These are phyloP conservation scores for Amanita thiersii DNA, from an alignment of 768 basidiomycete genomes.

Conservation along the genomic window DNA sequence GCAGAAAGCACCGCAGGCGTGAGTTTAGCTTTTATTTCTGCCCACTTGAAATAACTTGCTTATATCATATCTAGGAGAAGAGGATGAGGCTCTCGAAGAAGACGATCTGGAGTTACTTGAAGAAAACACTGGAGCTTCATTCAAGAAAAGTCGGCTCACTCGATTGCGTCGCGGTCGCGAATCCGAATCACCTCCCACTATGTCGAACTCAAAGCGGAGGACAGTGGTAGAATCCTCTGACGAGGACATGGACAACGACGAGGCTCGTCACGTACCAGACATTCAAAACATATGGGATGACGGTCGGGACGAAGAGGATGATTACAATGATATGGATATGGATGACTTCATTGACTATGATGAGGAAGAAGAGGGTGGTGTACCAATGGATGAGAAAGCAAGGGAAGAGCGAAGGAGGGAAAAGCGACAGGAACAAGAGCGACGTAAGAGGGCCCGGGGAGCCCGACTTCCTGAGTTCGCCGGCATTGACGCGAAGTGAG, in stretches of 20 bases:
- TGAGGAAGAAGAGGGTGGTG: conserved; percentile 69
- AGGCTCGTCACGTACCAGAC: conserved; percentile 53
- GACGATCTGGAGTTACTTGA: conserved; percentile 86
- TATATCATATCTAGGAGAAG: conserved; percentile 26
- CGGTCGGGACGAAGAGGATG: conserved; percentile 62
- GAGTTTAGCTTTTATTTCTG: conserved; percentile 15
- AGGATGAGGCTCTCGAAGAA: conserved; percentile 76
- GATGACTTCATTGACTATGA: conserved; percentile 77
- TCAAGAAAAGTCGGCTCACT: conserved; percentile 65
- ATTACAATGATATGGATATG: conserved; percentile 68
- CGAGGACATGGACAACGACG: conserved; percentile 59
- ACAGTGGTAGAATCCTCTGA: conserved; percentile 65
- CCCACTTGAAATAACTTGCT: conserved; percentile 5
- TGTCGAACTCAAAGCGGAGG: conserved; percentile 53
- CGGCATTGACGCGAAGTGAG: conserved; percentile 81
- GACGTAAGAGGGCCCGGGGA: conserved; percentile 54
- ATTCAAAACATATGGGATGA: conserved; percentile 82
- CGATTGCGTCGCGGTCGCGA: conserved; percentile 62
- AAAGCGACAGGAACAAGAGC: conserved; percentile 57
- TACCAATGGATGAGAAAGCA: conserved; percentile 64
- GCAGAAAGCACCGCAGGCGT: conserved; percentile 58
- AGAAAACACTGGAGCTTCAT: conserved; percentile 83
- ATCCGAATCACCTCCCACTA: conserved; percentile 59
- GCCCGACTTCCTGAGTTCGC: conserved; percentile 56
- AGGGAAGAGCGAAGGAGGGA: conserved; percentile 69